Conservation (phyloP, 208 protist genomes). For the Leishmania braziliensis region DNA sequence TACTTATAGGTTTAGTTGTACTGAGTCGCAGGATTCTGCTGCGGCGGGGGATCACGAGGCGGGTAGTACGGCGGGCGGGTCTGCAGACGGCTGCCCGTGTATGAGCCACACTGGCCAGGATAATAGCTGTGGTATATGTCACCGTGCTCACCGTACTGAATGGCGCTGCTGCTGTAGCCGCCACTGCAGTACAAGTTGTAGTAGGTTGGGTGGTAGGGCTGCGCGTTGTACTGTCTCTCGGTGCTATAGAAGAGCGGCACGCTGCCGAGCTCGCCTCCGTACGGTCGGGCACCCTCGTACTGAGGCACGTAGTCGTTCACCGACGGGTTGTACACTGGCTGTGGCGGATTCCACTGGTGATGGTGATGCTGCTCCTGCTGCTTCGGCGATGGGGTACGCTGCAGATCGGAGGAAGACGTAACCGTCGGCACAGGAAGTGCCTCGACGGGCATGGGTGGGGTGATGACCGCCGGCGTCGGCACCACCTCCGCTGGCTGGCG, state of each 20-base stretch:
- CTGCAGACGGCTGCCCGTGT: conserved; percentile 41
- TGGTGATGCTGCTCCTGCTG: background rate
- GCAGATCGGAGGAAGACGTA: conserved; percentile 30
- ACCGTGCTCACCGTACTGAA: conserved; percentile 25
- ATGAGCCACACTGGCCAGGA: conserved; percentile 21
- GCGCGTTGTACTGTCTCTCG: conserved; percentile 30
- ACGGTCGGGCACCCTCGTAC: conserved; percentile 10
- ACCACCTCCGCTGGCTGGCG: conserved; percentile 10
- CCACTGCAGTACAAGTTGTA: conserved; percentile 19
- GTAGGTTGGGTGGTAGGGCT: conserved; percentile 36
- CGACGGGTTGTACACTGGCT: conserved; percentile 6
- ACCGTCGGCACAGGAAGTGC: conserved; percentile 10
- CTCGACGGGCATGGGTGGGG: conserved; percentile 10
- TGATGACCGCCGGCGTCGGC: background rate
- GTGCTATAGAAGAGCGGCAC: conserved; percentile 36
- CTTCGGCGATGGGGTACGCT: background rate
- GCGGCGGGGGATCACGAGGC: conserved; percentile 25
- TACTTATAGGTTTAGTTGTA: conserved; percentile 6
- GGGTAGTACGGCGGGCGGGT: conserved; percentile 52
- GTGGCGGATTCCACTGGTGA: background rate
- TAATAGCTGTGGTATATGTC: conserved; percentile 28
- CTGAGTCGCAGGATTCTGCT: conserved; percentile 26
- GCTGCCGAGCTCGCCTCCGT: conserved; percentile 38
- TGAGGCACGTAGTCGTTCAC: conserved; percentile 17
- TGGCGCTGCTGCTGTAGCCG: conserved; percentile 20